These are phyloP conservation scores for Oenanthe sinensis DNA, from an alignment of 129 eudicot genomes.

Conservation along the genomic window DNA sequence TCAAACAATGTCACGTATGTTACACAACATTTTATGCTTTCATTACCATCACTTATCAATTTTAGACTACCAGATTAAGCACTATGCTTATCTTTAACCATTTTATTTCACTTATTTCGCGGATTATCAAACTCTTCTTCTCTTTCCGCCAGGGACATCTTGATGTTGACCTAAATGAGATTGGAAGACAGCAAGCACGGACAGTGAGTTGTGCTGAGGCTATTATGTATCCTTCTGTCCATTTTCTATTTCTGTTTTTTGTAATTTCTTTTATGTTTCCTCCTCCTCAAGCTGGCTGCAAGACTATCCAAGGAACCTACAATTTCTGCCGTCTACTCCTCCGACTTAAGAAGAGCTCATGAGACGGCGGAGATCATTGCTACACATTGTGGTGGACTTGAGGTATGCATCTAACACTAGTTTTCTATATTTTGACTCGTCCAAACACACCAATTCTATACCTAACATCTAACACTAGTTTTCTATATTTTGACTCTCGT, in stretches of 20 bases:
- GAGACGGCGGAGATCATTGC: conserved; percentile 82
- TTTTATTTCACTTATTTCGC: background rate
- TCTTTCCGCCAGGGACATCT: conserved; percentile 61
- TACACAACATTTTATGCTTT: background rate
- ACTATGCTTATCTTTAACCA: background rate
- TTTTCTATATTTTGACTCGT: background rate
- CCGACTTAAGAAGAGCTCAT: conserved; percentile 79
- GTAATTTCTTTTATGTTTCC: conserved; percentile 12
- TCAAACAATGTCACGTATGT: too few species aligned
- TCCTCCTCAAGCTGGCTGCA: conserved; percentile 62
- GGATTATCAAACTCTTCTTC: background rate
- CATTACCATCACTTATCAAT: background rate
- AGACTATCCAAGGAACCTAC: conserved; percentile 62
- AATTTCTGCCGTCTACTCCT: conserved; percentile 67
- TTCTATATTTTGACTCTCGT: background rate
- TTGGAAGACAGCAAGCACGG: conserved; percentile 76
- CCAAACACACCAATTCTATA: background rate
- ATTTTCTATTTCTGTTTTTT: conserved; percentile 1
- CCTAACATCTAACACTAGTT: too few species aligned
- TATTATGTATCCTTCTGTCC: conserved; percentile 3
- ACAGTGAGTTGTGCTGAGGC: conserved; percentile 40
- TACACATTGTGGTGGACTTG: conserved; percentile 60
- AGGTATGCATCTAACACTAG: conserved; percentile 40
- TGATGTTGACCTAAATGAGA: conserved; percentile 79
- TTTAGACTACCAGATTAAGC: background rate